Conservation (phyloP, 139 green algal species). For the Chlorella sp. region DNA sequence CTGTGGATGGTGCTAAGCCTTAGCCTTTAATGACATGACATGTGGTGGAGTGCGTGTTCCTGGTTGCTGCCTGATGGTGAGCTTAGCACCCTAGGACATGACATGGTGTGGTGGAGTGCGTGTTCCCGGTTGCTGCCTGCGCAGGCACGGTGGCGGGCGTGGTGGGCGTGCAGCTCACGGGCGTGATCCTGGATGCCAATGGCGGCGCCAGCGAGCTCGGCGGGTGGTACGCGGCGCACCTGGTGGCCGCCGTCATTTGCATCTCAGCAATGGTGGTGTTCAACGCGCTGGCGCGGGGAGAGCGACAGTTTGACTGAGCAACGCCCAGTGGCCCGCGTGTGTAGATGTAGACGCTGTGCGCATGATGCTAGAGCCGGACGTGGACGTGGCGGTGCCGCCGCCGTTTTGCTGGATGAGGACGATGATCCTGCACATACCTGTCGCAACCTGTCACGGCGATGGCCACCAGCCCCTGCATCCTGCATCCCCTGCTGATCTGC, state of each 20-base stretch:
- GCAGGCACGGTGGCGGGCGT: slow-evolving; percentile 77
- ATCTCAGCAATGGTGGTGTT: slow-evolving; percentile 70
- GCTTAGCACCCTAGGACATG: too few species aligned
- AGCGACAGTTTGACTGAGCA: slow-evolving; percentile 48
- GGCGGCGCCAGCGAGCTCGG: slow-evolving; percentile 32
- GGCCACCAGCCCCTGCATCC: too few species aligned
- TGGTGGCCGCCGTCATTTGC: slow-evolving; percentile 46
- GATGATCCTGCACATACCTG: too few species aligned
- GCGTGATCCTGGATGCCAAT: slow-evolving; percentile 71
- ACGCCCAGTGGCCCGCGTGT: too few species aligned
- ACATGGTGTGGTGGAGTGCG: too few species aligned
- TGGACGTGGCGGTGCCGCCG: too few species aligned
- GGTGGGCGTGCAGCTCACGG: slow-evolving; percentile 86
- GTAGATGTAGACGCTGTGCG: too few species aligned
- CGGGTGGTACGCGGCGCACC: slow-evolving; percentile 74
- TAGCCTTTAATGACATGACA: not conserved
- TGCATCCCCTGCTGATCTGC: too few species aligned
- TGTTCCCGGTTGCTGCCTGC: not conserved
- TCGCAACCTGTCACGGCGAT: too few species aligned
- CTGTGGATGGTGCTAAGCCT: not conserved
- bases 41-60: not conserved
- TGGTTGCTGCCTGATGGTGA: too few species aligned
- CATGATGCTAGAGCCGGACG: too few species aligned
- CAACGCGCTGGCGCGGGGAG: slow-evolving; percentile 59
- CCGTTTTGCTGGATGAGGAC: too few species aligned